These are phyloP conservation scores for Chrysosporium queenslandicum DNA, from an alignment of 2,329 filamentous ascomycete species.

Conservation along the genomic window DNA sequence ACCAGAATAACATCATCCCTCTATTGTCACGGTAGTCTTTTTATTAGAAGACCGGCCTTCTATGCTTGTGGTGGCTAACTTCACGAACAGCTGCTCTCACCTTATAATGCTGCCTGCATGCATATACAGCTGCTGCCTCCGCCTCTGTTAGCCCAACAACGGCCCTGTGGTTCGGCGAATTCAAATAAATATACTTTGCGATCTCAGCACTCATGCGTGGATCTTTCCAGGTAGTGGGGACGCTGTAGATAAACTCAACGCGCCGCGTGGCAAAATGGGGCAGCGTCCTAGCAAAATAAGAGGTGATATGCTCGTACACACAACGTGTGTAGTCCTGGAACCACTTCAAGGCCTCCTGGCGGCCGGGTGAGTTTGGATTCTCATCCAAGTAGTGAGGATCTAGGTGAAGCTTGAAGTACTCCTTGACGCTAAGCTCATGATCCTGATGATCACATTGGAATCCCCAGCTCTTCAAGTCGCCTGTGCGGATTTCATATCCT, in stretches of 20 bases:
- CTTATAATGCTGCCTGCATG: slow-evolving; percentile 27
- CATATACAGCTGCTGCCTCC: slow-evolving; percentile 13
- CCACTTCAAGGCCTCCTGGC: slow-evolving; percentile 7
- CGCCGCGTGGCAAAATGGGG: slow-evolving; percentile 16
- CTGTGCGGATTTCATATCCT: slow-evolving; percentile 1
- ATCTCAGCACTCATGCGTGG: slow-evolving; percentile 10
- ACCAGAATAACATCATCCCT: slow-evolving; percentile 12
- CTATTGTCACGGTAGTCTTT: background rate
- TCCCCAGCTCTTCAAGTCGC: slow-evolving; percentile 9
- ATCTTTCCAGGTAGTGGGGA: slow-evolving; percentile 14
- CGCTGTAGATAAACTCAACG: slow-evolving; percentile 12
- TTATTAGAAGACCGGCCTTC: background rate
- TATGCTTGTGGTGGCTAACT: background rate
- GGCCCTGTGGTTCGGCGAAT: slow-evolving; percentile 17
- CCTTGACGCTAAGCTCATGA: slow-evolving; percentile 2
- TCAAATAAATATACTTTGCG: background rate
- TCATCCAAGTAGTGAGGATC: slow-evolving; percentile 2
- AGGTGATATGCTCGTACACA: slow-evolving; percentile 24
- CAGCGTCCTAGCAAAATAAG: slow-evolving; percentile 2
- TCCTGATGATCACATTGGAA: slow-evolving; percentile 23
- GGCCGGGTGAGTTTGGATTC: background rate
- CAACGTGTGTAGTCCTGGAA: slow-evolving; percentile 21
- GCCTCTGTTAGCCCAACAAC: slow-evolving; percentile 12
- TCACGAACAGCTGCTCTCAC: slow-evolving; percentile 1
- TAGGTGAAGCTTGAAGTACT: slow-evolving; percentile 12